Evolutionary conservation across 768 basidiomycete species (phyloP).

Genomic region (Brasilioporus rufonigricans): DNA sequence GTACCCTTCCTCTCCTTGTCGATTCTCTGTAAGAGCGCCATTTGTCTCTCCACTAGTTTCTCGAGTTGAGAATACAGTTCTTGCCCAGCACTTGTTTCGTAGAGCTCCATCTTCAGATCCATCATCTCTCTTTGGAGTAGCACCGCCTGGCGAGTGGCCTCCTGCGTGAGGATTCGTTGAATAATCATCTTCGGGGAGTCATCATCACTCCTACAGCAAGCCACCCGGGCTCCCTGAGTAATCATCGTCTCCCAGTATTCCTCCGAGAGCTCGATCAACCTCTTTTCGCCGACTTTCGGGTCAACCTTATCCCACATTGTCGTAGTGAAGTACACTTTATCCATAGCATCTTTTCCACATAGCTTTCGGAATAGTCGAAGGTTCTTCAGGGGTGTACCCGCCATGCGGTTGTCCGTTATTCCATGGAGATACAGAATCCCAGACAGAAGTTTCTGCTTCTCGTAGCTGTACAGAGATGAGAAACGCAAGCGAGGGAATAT

Average conservation of each 20-base stretch:
- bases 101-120: too few relatives aligned
- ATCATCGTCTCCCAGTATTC: constrained; percentile 12
- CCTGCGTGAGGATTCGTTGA: constrained; percentile 2
- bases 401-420: too few relatives aligned
- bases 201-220: constrained; percentile 6
- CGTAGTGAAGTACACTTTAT: too few relatives aligned
- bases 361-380: too few relatives aligned
- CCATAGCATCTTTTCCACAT: too few relatives aligned
- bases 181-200: constrained; percentile 10
- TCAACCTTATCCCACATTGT: too few relatives aligned
- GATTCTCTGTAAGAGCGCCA: constrained; percentile 3
- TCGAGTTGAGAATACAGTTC: constrained; percentile 8
- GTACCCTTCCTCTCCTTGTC: constrained; percentile 6
- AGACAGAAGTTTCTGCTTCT: too few relatives aligned
- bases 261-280: constrained; percentile 6
- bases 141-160: background rate
- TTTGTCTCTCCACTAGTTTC: constrained; percentile 7
- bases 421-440: constrained; percentile 41
- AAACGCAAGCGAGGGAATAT: too few relatives aligned
- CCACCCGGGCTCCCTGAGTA: constrained; percentile 4
- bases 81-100: constrained; percentile 8
- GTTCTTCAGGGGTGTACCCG: too few relatives aligned
- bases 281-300: constrained; percentile 14
- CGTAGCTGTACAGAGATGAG: too few relatives aligned
- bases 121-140: constrained; percentile 10